These are phyloP conservation scores for Endoconidiophora polonica DNA, from an alignment of 2,329 filamentous ascomycete genomes.

Conservation along the genomic window DNA sequence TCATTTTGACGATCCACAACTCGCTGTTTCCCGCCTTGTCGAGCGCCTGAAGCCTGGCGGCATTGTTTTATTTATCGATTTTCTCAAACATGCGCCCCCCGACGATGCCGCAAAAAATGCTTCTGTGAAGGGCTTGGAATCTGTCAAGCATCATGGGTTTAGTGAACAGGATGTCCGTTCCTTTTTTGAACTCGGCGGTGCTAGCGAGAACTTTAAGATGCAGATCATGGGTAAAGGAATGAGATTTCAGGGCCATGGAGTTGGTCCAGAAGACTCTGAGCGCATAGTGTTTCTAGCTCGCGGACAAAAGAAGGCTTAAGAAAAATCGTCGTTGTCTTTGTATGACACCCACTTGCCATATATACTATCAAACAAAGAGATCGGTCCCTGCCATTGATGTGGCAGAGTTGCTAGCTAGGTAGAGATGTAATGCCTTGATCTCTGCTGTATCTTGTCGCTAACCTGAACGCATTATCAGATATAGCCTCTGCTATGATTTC, in stretches of 20 bases:
- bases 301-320: slow-evolving; percentile 14
- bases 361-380: no score
- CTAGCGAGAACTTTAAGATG: slow-evolving; percentile 39
- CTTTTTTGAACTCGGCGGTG: slow-evolving; percentile 49
- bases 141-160: slow-evolving; percentile 50
- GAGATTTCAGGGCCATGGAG: slow-evolving; percentile 24
- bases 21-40: slow-evolving; percentile 41
- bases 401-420: no score
- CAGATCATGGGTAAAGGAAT: slow-evolving; percentile 34
- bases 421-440: no score
- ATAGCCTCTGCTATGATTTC: no score
- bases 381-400: no score
- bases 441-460: no score
- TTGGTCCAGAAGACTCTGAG: slow-evolving; percentile 22
- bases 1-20: slow-evolving; percentile 48
- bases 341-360: no score
- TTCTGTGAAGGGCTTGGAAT: slow-evolving; percentile 13
- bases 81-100: slow-evolving; percentile 36
- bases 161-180: slow-evolving; percentile 37
- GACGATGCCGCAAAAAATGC: slow-evolving; percentile 15
- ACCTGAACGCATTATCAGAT: no score
- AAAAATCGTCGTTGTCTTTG: no score
- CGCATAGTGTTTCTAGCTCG: slow-evolving; percentile 24
- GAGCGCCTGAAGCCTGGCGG: slow-evolving; percentile 49
- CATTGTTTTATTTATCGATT: slow-evolving; percentile 50